Evolutionary conservation across 306 rosid species (phyloP).

Genomic region (Biancaea sappan): DNA sequence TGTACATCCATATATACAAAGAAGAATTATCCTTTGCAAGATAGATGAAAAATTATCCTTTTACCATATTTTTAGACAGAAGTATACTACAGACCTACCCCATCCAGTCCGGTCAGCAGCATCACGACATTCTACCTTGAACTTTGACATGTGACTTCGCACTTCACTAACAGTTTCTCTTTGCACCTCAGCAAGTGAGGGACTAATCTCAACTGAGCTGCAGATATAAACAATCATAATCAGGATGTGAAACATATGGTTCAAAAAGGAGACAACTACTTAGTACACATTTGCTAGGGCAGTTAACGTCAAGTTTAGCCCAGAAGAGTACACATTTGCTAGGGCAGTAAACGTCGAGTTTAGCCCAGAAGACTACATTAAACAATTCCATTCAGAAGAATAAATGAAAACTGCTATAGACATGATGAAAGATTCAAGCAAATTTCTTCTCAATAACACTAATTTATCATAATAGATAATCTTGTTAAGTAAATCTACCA

Average conservation of each 20-base stretch:
- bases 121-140: slow-evolving; percentile 83
- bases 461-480: not conserved
- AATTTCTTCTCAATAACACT: not conserved
- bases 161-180: slow-evolving; percentile 81
- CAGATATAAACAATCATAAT: slow-evolving; percentile 39
- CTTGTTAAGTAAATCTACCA: not conserved
- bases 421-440: not conserved
- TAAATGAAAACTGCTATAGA: slow-evolving; percentile 19
- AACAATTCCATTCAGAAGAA: slow-evolving; percentile 18
- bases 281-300: slow-evolving; percentile 2
- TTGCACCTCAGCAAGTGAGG: slow-evolving; percentile 85
- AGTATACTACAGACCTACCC: slow-evolving; percentile 60
- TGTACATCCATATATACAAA: not conserved
- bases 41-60: not conserved
- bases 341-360: slow-evolving; percentile 3
- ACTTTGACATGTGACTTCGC: slow-evolving; percentile 79
- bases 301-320: slow-evolving; percentile 16
- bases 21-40: not conserved
- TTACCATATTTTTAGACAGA: not conserved
- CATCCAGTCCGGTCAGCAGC: slow-evolving; percentile 86
- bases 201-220: slow-evolving; percentile 98
- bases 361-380: slow-evolving; percentile 4
- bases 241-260: not conserved
- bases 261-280: not conserved
- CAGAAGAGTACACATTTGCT: not conserved